Evolutionary conservation across 176 grass and related monocot genomes (phyloP), one percentile per base, ranked within the genome.

Genomic region (Pharus latifolius): DNA sequence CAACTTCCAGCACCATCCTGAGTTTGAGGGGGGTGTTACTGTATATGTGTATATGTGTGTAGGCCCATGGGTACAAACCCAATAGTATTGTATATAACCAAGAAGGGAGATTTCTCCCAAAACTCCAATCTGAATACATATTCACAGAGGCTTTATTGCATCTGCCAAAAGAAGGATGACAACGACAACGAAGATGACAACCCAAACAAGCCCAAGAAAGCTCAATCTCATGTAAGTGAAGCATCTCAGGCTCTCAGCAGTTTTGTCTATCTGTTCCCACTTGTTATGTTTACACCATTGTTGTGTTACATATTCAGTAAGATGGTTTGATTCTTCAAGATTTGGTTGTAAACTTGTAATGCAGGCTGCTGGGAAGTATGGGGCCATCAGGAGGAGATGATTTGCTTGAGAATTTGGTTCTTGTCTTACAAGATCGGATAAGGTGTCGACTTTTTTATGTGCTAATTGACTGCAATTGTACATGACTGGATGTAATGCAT

Each of bases 341-440:
- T 44, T 72, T 34, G 46, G 53, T 34, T 69, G 8, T 55, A n/a
- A n/a, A n/a, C n/a, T n/a, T 38, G 5, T 17, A 17, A 13, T 84
- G 42, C 80, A 97, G 89, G 78, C 71, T 24, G 66, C 83, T n/a
- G 83, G 86, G 40, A 92, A 86, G 37, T 97, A 97, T 3, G 94
- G 94, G 14, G 67, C 84, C 31, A 61, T 92, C n/a, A 75, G 80
- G 65, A 91, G 65, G 71, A 71, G 70, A 65, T 77, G 56, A 30
- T 65, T 47, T 50, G n/a, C n/a, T n/a, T n/a, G n/a, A n/a, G n/a
- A n/a, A n/a, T n/a, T n/a, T n/a, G n/a, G n/a, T n/a, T n/a, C n/a
- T n/a, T n/a, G n/a, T n/a, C n/a, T n/a, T n/a, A n/a, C n/a, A n/a
- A n/a, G n/a, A n/a, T n/a, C n/a, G n/a, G n/a, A n/a, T n/a, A n/a